Conservation (phyloP, 1,284 basidiomycete genomes). For the Puccinia horiana region DNA sequence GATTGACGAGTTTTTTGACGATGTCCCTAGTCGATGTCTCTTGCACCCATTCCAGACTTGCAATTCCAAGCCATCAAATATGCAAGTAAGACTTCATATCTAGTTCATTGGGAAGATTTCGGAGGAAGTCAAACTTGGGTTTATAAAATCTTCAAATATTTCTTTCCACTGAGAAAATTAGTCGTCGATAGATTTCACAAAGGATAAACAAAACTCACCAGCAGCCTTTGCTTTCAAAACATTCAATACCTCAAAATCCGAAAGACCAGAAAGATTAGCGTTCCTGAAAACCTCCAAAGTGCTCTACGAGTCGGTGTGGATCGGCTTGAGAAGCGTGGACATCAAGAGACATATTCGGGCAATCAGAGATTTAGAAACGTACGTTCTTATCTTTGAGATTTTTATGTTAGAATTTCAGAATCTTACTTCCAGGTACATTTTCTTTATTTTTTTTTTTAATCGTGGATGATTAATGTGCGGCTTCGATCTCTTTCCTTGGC, state of each 20-base stretch:
- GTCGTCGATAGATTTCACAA: conserved; percentile 20
- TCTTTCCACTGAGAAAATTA: not conserved
- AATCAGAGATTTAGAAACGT: conserved; percentile 34
- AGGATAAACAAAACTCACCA: not conserved
- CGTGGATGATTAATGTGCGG: not conserved
- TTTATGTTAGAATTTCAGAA: not conserved
- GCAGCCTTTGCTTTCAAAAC: not conserved
- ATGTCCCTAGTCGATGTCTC: not conserved
- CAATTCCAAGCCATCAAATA: conserved; percentile 26
- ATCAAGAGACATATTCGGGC: not conserved
- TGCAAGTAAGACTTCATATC: not conserved
- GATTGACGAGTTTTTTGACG: not conserved
- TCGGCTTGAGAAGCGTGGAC: conserved; percentile 14
- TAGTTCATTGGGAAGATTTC: not conserved
- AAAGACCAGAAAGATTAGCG: not conserved
- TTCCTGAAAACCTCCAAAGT: conserved; percentile 6
- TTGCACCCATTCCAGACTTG: conserved; percentile 18
- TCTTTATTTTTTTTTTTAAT: not conserved
- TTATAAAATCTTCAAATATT: not conserved
- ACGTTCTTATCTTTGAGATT: not conserved
- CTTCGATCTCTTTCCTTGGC: not conserved
- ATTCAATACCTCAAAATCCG: not conserved
- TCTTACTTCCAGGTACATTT: no score
- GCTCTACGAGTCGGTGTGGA: conserved; percentile 29
- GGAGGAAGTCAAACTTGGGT: not conserved